A percentile compares a stretch with the other conserved stretches of the same genome.
phyloP scores from a whole-genome alignment of 768 basidiomycete species.

The Psilocybe tampanensis region DNA sequence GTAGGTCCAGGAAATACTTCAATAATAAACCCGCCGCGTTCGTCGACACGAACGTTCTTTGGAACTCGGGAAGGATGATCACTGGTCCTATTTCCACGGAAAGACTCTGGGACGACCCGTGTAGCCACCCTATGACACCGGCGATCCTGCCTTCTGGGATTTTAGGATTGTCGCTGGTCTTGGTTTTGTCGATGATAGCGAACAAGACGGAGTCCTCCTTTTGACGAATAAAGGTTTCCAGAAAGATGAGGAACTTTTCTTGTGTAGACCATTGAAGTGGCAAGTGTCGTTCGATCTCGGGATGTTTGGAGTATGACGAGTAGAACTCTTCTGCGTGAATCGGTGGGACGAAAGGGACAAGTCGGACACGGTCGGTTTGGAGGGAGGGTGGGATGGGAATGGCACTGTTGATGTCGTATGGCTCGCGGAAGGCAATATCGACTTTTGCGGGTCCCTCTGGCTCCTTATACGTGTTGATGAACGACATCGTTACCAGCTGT shows the following conservation, averaged over 20 bases:
- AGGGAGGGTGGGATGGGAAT: conserved; percentile 39
- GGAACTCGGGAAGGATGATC: conserved; percentile 49
- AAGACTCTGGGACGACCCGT: conserved; percentile 32
- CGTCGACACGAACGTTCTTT: conserved; percentile 49
- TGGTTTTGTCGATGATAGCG: conserved; percentile 51
- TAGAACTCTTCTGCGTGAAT: conserved; percentile 32
- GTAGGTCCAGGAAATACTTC: conserved; percentile 37
- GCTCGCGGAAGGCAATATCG: conserved; percentile 9
- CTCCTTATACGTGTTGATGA: conserved; percentile 23
- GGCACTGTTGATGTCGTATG: conserved; percentile 42
- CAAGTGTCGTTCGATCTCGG: conserved; percentile 38
- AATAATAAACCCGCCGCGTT: conserved; percentile 46
- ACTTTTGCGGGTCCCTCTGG: neutral
- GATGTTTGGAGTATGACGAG: conserved; percentile 22
- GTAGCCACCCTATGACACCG: conserved; percentile 49
- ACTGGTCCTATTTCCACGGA: conserved; percentile 51
- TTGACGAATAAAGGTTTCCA: conserved; percentile 27
- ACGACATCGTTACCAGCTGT: conserved; percentile 8
- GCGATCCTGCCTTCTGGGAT: conserved; percentile 37
- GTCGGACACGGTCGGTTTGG: conserved; percentile 41
- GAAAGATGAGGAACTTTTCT: conserved; percentile 28
- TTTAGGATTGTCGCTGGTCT: conserved; percentile 19
- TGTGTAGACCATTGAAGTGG: conserved; percentile 36
- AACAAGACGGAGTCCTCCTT: conserved; percentile 36
- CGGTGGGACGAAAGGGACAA: conserved; percentile 45